Evolutionary conservation across 2,329 filamentous ascomycete species (phyloP), one percentile per base, ranked within the genome.

Genomic region (Nigrospora sphaerica): DNA sequence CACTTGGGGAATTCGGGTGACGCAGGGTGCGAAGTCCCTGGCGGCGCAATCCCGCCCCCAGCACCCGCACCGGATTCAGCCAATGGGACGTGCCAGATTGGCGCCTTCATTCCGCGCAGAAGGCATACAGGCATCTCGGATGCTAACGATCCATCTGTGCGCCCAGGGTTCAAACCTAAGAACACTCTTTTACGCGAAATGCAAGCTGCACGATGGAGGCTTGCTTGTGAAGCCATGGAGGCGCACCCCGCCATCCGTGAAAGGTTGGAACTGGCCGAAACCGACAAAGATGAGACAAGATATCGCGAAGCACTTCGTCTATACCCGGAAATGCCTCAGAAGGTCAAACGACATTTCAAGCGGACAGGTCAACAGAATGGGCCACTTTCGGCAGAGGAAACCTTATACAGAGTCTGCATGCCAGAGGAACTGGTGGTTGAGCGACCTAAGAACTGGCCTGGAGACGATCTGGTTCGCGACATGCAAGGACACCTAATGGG

Each of bases 401-500:
- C 17, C 23, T 35, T 32, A n/a, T 33, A 17, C 39, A 43, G 19
- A 39, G 36, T 34, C 36, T 39, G 34, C 32, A 43, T 40, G 17
- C 17, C 45, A 11, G 39, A 47, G n/a, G 37, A 47, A 28, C 39
- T 50, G 9, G 45, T 45, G 11, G 42, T 38, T 11, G 45, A 47
- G n/a, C 17, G 41, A 12, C 37, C 44, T 6, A 34, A 43, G 23
- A 50, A 47, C 19, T 47, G 48, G 45, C 48, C 45, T 3, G 43
- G 41, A 18, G 44, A 50, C 31, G 48, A 49, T 23, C 37, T 49
- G 7, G 35, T 49, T 16, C 48, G 45, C 17, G 39, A 49, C 17
- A 39, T 47, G 37, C 36, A 45, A 14, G 42, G 46, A 2, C 48
- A 41, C 16, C 28, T 50, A 4, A 33, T 50, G 19, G 45, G 45